Percentiles rank a stretch among this genome's conserved stretches.
Conservation (phyloP, 1,139 yeast species). For the Geotrichum fermentans region DNA sequence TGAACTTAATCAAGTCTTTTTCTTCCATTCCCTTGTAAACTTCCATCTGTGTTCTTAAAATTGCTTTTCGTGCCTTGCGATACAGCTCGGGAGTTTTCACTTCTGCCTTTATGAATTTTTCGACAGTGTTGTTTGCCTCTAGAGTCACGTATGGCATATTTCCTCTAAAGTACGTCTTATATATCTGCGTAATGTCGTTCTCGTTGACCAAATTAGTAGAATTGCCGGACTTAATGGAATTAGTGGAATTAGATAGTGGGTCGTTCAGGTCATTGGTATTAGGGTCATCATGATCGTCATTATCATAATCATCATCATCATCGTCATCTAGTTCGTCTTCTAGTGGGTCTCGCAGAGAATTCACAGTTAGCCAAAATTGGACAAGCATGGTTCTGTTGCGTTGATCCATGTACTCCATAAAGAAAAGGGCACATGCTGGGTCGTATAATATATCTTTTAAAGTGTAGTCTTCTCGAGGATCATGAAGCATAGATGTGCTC, state of each 20-base stretch:
- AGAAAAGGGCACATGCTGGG: conserved; percentile 47
- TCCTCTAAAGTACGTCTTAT: conserved; percentile 41
- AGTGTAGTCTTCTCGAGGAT: conserved; percentile 36
- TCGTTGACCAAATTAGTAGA: conserved; percentile 19
- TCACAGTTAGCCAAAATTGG: conserved; percentile 64
- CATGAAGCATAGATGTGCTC: conserved; percentile 19
- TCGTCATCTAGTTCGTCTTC: conserved; percentile 42
- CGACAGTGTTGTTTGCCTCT: conserved; percentile 26
- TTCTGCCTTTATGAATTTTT: conserved; percentile 26
- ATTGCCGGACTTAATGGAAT: background rate
- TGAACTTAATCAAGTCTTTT: conserved; percentile 54
- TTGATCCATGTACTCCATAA: conserved; percentile 54
- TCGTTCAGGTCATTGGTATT: background rate
- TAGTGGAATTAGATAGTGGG: background rate
- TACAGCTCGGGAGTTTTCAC: conserved; percentile 21
- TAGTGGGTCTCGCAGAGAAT: conserved; percentile 65
- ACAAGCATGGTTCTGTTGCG: conserved; percentile 44
- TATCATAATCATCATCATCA: background rate
- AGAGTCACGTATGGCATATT: conserved; percentile 25
- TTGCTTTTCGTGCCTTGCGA: conserved; percentile 48
- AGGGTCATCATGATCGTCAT: conserved; percentile 6
- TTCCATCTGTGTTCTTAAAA: conserved; percentile 55
- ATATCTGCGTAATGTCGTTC: conserved; percentile 42
- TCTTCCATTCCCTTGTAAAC: conserved; percentile 48
- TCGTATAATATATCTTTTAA: conserved; percentile 45